Evolutionary conservation across 768 basidiomycete genomes (phyloP), one percentile per base, ranked within the genome.

Genomic region (Tylopilus felleus): DNA sequence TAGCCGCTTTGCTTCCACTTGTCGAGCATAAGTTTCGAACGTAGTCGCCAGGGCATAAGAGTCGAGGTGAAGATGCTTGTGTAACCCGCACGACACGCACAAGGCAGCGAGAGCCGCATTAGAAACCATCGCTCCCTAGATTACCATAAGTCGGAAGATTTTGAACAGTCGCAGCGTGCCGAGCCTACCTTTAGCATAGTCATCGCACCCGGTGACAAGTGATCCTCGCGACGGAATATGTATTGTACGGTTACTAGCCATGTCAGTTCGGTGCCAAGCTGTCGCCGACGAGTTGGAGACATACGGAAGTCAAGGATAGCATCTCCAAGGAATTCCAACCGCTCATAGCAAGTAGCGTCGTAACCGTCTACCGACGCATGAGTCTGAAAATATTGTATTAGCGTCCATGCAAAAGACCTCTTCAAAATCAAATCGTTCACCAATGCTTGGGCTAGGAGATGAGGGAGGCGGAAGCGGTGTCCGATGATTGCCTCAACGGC

Each of bases 261-360:
- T 41, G 42, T 48, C 42, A 56, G 43, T 48, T 39, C n/a, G 4
- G 19, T 23, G 14, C 29, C 41, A 29, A 27, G 49, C 8, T 31
- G 17, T 41, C 10, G 27, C 17, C 9, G 36, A 49, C 38, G 27
- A 43, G 39, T 27, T n/a, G 22, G 28, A 21, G 13, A 73, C 88
- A 51, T 63, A 93, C 91, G 70, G 53, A 90, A 88, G 68, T 93
- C 92, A 23, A 94, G 78, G 47, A 94, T 81, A 1, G 88, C 89
- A 71, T 94, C 92, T 13, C 92, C 92, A 38, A 93, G 75, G 65
- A 93, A 94, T 66, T 93, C 90, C 33, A 93, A 77, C 53, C 88
- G 77, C 62, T 91, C 88, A 63, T 88, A 88, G 17, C 80, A 80
- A 14, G 76, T 80, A 35, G 76, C 73, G 52, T 84, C 80, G 52